phyloP scores from a whole-genome alignment of 495 filamentous ascomycete genomes.

The Lasiosphaeria hispida region DNA sequence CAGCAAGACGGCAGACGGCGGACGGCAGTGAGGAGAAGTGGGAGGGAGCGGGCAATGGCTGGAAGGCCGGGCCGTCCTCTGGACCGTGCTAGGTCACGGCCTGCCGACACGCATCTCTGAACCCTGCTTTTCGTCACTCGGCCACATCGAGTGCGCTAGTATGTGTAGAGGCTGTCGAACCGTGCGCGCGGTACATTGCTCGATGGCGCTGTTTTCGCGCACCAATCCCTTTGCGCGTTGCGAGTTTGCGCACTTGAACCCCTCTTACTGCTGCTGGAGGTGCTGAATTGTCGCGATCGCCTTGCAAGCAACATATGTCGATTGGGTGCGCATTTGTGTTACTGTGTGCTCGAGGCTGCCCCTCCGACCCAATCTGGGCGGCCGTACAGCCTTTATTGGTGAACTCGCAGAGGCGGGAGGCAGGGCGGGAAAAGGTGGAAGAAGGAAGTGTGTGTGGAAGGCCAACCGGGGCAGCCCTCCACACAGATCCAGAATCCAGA shows the following conservation, averaged over 20 bases:
- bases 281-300: neutral
- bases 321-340: too few relatives aligned
- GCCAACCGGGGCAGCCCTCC: neutral
- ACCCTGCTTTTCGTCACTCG: neutral
- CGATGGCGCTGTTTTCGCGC: neutral
- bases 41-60: too few relatives aligned
- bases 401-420: too few relatives aligned
- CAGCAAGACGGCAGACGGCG: too few relatives aligned
- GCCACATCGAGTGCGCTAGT: slow-evolving; percentile 7
- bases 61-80: too few relatives aligned
- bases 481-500: too few relatives aligned
- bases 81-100: too few relatives aligned
- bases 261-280: neutral
- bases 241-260: neutral
- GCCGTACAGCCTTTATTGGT: too few relatives aligned
- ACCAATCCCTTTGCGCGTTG: neutral
- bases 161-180: slow-evolving; percentile 11
- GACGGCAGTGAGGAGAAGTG: too few relatives aligned
- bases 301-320: neutral
- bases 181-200: slow-evolving; percentile 32
- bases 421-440: neutral
- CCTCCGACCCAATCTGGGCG: too few relatives aligned
- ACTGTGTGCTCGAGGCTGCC: too few relatives aligned
- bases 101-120: neutral
- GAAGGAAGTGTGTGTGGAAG: neutral